These are phyloP conservation scores for Lactifluus pinguis DNA, from an alignment of 768 basidiomycete species.

Conservation along the genomic window DNA sequence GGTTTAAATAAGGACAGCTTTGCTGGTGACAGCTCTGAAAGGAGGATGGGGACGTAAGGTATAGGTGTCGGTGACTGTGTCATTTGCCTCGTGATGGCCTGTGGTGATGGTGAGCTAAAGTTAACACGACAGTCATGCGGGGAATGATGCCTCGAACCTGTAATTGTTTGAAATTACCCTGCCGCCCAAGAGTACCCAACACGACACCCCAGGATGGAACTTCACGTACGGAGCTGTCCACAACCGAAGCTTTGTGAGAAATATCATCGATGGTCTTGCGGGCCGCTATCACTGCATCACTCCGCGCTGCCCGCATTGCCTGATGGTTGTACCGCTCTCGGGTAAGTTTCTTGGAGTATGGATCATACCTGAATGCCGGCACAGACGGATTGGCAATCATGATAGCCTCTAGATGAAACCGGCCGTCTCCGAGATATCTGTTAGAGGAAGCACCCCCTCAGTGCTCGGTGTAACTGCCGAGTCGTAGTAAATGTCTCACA, in stretches of 20 bases:
- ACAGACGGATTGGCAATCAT: constrained; percentile 98
- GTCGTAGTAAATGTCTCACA: constrained; percentile 44
- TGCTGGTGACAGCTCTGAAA: constrained; percentile 94
- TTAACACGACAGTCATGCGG: background rate
- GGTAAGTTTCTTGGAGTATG: constrained; percentile 95
- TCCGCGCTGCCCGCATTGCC: constrained; percentile 73
- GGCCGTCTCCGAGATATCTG: constrained; percentile 95
- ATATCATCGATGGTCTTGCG: constrained; percentile 45
- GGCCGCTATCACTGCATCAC: constrained; percentile 69
- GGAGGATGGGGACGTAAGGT: constrained; percentile 81
- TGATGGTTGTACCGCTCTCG: constrained; percentile 83
- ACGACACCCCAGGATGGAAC: constrained; percentile 76
- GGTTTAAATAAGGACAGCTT: constrained; percentile 80
- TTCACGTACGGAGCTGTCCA: constrained; percentile 18
- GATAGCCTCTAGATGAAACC: constrained; percentile 96
- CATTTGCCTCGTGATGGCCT: constrained; percentile 73
- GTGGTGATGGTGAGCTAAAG: background rate
- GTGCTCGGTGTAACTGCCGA: background rate
- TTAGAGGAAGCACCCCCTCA: constrained; percentile 6
- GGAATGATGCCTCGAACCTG: constrained; percentile 37
- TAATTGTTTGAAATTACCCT: constrained; percentile 86
- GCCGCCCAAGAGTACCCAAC: constrained; percentile 88
- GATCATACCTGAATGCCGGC: constrained; percentile 96
- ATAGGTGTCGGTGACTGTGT: constrained; percentile 43
- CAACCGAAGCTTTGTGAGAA: background rate